Conservation (phyloP, 106 monocot species). For the Vanilla planifolia region DNA sequence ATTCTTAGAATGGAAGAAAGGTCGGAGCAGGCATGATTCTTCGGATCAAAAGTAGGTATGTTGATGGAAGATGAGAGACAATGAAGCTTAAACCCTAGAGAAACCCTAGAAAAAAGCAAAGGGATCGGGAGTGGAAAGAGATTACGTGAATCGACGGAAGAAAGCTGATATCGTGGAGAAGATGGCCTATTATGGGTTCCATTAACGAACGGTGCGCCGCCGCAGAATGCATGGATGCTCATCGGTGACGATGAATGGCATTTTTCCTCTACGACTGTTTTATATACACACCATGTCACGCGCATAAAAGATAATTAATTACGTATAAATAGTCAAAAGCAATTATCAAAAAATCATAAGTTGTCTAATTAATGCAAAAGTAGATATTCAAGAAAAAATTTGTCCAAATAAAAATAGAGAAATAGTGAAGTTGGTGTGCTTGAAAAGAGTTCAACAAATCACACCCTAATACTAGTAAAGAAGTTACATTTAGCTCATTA, state of each 20-base stretch:
- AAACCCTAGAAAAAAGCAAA: background rate
- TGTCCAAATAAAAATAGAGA: too few species aligned
- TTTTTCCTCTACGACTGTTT: too few species aligned
- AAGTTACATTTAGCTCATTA: too few species aligned
- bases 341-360: too few species aligned
- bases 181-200: background rate
- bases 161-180: background rate
- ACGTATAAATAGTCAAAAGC: too few species aligned
- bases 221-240: slow-evolving; percentile 3
- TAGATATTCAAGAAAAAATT: too few species aligned
- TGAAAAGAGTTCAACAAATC: too few species aligned
- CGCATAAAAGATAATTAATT: too few species aligned
- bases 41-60: background rate
- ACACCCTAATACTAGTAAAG: too few species aligned
- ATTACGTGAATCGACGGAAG: slow-evolving; percentile 9
- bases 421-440: too few species aligned
- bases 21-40: background rate
- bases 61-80: background rate
- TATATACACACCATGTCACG: too few species aligned
- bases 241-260: background rate
- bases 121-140: background rate
- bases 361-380: too few species aligned
- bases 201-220: background rate
- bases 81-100: slow-evolving; percentile 6
- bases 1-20: slow-evolving; percentile 10